Percentiles rank a stretch among this genome's conserved stretches.
phyloP scores from a whole-genome alignment of 2,329 filamentous ascomycete genomes.

The Cladosporium sp. region DNA sequence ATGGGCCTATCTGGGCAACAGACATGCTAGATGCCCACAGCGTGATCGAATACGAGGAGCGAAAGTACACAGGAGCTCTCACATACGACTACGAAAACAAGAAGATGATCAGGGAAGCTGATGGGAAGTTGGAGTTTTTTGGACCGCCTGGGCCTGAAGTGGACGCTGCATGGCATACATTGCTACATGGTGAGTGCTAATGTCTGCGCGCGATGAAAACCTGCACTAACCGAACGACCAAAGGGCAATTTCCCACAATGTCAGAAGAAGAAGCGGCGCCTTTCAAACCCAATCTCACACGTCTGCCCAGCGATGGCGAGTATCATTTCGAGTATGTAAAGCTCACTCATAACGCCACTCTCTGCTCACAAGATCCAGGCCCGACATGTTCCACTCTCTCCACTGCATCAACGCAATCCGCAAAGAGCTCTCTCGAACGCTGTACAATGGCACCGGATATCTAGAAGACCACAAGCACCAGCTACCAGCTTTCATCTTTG shows the following conservation, averaged over 20 bases:
- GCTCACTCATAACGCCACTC: too few species aligned
- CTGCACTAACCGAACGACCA: too few species aligned
- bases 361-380: slow-evolving; percentile 1
- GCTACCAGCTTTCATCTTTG: background rate
- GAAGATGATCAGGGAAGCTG: background rate
- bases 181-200: slow-evolving; percentile 8
- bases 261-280: background rate
- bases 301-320: background rate
- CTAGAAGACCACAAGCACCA: background rate
- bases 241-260: background rate
- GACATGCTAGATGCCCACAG: background rate
- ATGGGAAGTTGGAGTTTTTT: slow-evolving; percentile 16
- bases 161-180: slow-evolving; percentile 16
- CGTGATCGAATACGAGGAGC: background rate
- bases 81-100: background rate
- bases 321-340: too few species aligned
- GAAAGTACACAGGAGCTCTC: background rate
- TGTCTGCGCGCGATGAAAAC: background rate
- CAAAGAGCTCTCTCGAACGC: slow-evolving; percentile 13
- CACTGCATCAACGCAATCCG: slow-evolving; percentile 23
- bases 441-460: slow-evolving; percentile 14
- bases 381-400: slow-evolving; percentile 20
- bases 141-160: slow-evolving; percentile 16
- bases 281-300: background rate
- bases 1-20: too few species aligned